Evolutionary conservation across 352 stramenopile genomes (phyloP), one percentile per base, ranked within the genome.

Genomic region (Phytopythium boreale): DNA sequence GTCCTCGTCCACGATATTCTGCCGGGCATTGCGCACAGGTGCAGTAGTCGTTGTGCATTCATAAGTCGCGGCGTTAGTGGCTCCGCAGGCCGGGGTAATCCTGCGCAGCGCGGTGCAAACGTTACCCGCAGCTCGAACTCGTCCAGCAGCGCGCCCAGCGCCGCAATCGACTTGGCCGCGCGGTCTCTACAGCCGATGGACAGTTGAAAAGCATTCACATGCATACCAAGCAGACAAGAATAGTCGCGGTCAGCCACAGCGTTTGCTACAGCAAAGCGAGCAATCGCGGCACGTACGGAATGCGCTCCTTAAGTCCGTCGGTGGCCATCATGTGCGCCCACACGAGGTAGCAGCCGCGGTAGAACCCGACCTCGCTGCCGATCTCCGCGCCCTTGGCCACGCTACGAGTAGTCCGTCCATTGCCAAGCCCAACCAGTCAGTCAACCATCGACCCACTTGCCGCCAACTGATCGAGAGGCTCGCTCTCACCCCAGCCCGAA

Each of bases 1-100:
- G 63, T 92, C 85, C 53, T 93, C 82, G 56, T 93, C 80, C 67
- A 93, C 70, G 36, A 87, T 70, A 59, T 95, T 95, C 86, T 95
- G 37, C 39, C 17, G 15, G 56, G 60, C n/a, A 34, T 36, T 22
- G 27, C 34, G 34, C 34, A 7, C 34, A 14, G 34, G 34, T 39
- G 34, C 7, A 39, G 34, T 3, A 17, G 37, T n/a, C 12, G 43
- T 26, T 49, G 62, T 27, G 7, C 43, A 14, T 60, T 53, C 17
- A 66, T 53, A 29, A 19, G 63, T 27, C 19, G 55, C n/a, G 11
- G 20, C n/a, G 36, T 59, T 43, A 14, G 20, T 7, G 37, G 7
- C n/a, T n/a, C 20, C 17, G 41, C 1, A 22, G 22, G 41, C 3
- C 41, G 7, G 8, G 43, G 19, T 57, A 20, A 57, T 15, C 19